Conservation (phyloP, 169 alveolate species). For the Plasmodium cynomolgi region DNA sequence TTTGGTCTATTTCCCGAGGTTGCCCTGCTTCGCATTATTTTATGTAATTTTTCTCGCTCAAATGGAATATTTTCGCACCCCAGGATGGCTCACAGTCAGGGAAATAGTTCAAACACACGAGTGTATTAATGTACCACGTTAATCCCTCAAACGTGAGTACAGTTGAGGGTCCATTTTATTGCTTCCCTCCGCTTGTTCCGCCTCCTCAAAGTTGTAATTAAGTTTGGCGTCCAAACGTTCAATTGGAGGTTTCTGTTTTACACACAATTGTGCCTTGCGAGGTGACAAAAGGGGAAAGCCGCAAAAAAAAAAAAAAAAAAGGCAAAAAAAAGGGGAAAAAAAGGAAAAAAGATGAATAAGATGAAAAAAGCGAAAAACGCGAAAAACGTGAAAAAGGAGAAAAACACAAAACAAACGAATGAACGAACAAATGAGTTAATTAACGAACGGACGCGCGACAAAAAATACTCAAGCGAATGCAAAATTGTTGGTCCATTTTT, state of each 20-base stretch:
- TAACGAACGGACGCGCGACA: not conserved
- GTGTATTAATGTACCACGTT: not conserved
- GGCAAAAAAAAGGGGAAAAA: not conserved
- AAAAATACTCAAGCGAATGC: conserved; percentile 6
- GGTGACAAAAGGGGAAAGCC: not conserved
- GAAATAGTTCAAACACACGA: not conserved
- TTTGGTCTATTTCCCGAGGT: not conserved
- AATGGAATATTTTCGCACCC: not conserved
- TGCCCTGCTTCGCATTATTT: not conserved
- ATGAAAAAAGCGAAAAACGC: not conserved
- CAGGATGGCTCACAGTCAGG: not conserved
- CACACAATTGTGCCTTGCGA: not conserved
- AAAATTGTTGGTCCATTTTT: conserved; percentile 1
- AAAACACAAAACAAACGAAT: not conserved
- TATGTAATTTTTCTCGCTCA: not conserved
- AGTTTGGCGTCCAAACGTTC: not conserved
- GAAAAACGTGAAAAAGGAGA: not conserved
- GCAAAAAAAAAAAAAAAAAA: not conserved
- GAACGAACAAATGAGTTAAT: not conserved
- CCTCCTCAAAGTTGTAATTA: conserved; percentile 20
- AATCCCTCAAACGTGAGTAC: not conserved
- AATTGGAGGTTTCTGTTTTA: not conserved
- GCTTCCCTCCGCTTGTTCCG: not conserved
- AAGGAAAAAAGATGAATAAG: not conserved
- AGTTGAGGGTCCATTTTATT: not conserved